Conservation (phyloP, 2,329 filamentous ascomycete genomes). For the Hawksworthiomyces lignivorus region DNA sequence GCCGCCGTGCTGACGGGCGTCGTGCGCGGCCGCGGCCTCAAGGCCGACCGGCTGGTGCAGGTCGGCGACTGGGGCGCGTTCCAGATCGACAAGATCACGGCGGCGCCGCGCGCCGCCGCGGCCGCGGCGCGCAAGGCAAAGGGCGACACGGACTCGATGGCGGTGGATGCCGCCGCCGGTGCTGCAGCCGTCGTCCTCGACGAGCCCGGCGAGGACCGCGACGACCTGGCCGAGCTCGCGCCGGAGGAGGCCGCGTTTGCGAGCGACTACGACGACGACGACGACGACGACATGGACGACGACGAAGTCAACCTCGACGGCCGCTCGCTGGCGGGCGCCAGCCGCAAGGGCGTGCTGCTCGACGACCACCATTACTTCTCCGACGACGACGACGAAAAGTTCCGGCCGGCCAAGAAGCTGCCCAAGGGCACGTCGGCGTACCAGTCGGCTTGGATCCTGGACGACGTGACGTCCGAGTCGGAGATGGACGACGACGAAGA, state of each 20-base stretch:
- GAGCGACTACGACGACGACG: conserved; percentile 34
- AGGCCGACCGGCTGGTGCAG: conserved; percentile 83
- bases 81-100: conserved; percentile 81
- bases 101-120: conserved; percentile 58
- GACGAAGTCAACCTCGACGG: conserved; percentile 30
- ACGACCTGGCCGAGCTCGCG: conserved; percentile 75
- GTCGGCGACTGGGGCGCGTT: conserved; percentile 92
- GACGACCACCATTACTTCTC: conserved; percentile 99
- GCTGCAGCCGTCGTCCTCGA: conserved; percentile 61
- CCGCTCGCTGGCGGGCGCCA: conserved; percentile 29
- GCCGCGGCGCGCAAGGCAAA: too few species aligned
- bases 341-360: conserved; percentile 79
- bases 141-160: too few species aligned
- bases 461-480: conserved; percentile 67
- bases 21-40: conserved; percentile 76
- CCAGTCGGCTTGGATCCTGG: conserved; percentile 87
- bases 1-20: conserved; percentile 66
- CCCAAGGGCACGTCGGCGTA: conserved; percentile 91
- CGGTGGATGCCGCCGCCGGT: conserved; percentile 21
- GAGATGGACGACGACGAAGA: conserved; percentile 74
- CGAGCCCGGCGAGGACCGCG: conserved; percentile 68
- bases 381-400: conserved; percentile 63
- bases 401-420: conserved; percentile 61
- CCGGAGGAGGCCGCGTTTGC: conserved; percentile 76
- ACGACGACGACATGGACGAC: conserved; percentile 48